A percentile compares a stretch with the other conserved stretches of the same genome.
phyloP scores from a whole-genome alignment of 2,329 filamentous ascomycete genomes.

The Talaromyces piceae region DNA sequence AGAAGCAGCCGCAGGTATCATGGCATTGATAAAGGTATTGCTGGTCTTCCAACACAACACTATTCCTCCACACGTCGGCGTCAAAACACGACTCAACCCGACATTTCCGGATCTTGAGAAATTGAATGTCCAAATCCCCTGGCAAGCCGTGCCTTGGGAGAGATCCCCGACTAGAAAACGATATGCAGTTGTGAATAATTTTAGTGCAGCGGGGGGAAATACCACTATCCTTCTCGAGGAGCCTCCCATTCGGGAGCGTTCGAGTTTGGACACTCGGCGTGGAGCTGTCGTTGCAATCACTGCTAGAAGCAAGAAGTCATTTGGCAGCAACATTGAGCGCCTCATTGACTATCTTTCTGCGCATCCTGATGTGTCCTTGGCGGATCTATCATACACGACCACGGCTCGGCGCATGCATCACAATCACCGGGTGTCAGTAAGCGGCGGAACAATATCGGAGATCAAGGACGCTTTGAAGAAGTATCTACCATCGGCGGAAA shows the following conservation, averaged over 20 bases:
- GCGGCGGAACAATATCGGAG: slow-evolving; percentile 27
- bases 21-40: slow-evolving; percentile 1
- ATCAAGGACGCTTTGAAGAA: slow-evolving; percentile 13
- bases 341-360: background rate
- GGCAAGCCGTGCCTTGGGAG: slow-evolving; percentile 20
- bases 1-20: slow-evolving; percentile 19
- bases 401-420: slow-evolving; percentile 57
- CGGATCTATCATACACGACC: slow-evolving; percentile 53
- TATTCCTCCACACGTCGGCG: slow-evolving; percentile 4
- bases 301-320: slow-evolving; percentile 44
- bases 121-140: background rate
- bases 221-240: slow-evolving; percentile 49
- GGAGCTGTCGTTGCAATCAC: slow-evolving; percentile 48
- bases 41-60: background rate
- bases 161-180: slow-evolving; percentile 28
- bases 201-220: slow-evolving; percentile 62
- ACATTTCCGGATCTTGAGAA: background rate
- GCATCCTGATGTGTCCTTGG: slow-evolving; percentile 41
- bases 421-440: slow-evolving; percentile 10
- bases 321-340: slow-evolving; percentile 36
- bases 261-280: slow-evolving; percentile 44
- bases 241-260: slow-evolving; percentile 42
- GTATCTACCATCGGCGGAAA: background rate
- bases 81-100: slow-evolving; percentile 3
- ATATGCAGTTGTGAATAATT: slow-evolving; percentile 52